phyloP scores from a whole-genome alignment of 257 asterid species.

The Nicotiana paniculata region DNA sequence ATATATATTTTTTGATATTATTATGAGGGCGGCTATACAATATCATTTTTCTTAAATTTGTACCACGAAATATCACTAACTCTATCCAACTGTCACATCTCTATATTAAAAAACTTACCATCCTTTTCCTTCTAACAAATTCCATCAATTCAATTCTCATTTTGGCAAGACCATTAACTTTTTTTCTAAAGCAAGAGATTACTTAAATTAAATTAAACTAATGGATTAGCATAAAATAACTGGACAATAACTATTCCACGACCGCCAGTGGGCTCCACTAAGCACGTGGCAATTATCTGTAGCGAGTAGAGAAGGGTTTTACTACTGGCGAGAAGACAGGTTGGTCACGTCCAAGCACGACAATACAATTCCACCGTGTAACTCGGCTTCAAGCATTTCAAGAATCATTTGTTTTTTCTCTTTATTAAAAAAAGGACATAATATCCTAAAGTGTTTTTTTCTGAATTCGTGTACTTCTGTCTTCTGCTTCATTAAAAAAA shows the following conservation, averaged over 20 bases:
- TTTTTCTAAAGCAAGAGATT: not conserved
- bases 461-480: not conserved
- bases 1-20: too few species aligned
- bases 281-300: not conserved
- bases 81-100: not conserved
- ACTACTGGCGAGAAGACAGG: not conserved
- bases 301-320: not conserved
- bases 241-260: not conserved
- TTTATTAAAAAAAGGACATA: not conserved
- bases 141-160: not conserved
- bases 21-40: too few species aligned
- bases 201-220: not conserved
- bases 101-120: not conserved
- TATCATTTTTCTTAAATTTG: too few species aligned
- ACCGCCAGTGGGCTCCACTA: not conserved
- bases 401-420: not conserved
- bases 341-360: conserved; percentile 11
- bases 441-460: too few species aligned
- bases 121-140: not conserved
- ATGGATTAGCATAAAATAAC: not conserved
- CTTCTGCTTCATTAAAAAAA: not conserved
- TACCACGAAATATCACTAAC: not conserved
- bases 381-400: not conserved
- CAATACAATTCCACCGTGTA: not conserved
- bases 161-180: not conserved